A percentile compares a stretch with the other conserved stretches of the same genome.
These are phyloP conservation scores for Boletus rubropictus DNA, from an alignment of 768 basidiomycete genomes.

Conservation along the genomic window DNA sequence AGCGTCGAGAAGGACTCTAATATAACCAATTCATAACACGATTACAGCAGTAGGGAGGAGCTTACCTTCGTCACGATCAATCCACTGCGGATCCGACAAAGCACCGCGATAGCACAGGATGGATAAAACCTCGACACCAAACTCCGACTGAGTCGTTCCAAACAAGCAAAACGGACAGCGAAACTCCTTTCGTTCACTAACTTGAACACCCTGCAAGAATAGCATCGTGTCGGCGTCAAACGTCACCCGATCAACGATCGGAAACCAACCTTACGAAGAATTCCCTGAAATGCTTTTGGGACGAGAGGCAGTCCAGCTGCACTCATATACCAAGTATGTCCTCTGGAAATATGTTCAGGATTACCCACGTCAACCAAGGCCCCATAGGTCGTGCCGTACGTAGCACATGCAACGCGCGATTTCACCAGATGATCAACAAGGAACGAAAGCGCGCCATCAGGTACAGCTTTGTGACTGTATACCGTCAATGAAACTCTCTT, in stretches of 20 bases:
- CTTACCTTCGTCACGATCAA: constrained; percentile 4
- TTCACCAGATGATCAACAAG: constrained; percentile 41
- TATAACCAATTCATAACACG: not conserved
- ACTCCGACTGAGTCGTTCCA: not conserved
- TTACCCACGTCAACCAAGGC: not conserved
- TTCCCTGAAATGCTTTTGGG: constrained; percentile 1
- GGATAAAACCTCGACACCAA: not conserved
- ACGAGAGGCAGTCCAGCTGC: not conserved
- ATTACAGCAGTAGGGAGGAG: not conserved
- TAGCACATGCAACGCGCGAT: constrained; percentile 39
- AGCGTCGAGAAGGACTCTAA: constrained; percentile 12
- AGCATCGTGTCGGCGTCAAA: not conserved
- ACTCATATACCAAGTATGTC: constrained; percentile 1
- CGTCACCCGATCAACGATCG: not conserved
- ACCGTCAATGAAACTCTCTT: not conserved
- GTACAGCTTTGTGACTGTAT: constrained; percentile 40
- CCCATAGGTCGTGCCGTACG: constrained; percentile 50
- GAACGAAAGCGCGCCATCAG: constrained; percentile 40
- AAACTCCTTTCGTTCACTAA: constrained; percentile 12
- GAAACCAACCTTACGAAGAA: constrained; percentile 9
- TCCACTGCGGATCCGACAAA: constrained; percentile 7
- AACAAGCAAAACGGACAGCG: constrained; percentile 3
- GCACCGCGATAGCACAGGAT: constrained; percentile 15
- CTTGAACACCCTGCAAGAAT: constrained; percentile 7
- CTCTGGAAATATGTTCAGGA: constrained; percentile 9